Evolutionary conservation across 2,329 filamentous ascomycete genomes (phyloP).

Genomic region (Diaporthe destruens): DNA sequence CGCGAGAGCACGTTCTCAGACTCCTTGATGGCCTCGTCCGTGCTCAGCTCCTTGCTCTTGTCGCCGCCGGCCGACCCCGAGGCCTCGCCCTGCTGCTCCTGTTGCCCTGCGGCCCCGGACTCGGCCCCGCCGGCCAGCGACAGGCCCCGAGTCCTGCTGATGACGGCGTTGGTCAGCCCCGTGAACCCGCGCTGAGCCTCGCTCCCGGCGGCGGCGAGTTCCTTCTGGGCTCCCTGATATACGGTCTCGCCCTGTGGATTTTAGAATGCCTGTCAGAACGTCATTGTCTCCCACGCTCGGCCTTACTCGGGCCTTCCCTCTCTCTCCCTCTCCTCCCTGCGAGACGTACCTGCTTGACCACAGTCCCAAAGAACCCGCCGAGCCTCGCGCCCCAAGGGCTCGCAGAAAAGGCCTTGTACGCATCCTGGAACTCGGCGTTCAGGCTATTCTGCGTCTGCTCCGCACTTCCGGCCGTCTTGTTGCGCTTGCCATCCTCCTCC

Average conservation of each 20-base stretch:
- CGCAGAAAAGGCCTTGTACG: constrained; percentile 91
- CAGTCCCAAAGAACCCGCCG: constrained; percentile 88
- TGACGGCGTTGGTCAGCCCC: constrained; percentile 75
- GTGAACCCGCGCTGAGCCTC: constrained; percentile 87
- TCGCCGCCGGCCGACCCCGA: constrained; percentile 54
- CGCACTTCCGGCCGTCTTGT: constrained; percentile 52
- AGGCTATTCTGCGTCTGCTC: constrained; percentile 68
- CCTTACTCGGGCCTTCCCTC: background rate
- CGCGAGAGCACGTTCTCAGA: constrained; percentile 79
- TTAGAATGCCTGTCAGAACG: background rate
- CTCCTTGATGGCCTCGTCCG: constrained; percentile 60
- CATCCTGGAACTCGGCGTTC: constrained; percentile 92
- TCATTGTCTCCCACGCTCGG: background rate
- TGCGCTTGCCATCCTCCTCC: constrained; percentile 62
- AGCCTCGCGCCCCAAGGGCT: constrained; percentile 92
- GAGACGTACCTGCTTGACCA: constrained; percentile 85
- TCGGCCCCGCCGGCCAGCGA: constrained; percentile 66
- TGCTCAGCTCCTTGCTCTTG: constrained; percentile 50
- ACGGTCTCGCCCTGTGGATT: constrained; percentile 76
- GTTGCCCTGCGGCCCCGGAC: constrained; percentile 47
- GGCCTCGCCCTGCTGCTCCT: constrained; percentile 49
- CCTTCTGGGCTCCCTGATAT: constrained; percentile 88
- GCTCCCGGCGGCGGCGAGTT: constrained; percentile 81
- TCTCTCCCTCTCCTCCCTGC: background rate
- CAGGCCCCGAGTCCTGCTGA: constrained; percentile 79